Evolutionary conservation across 2,329 filamentous ascomycete genomes (phyloP).

Genomic region (Pseudogymnoascus sp.): DNA sequence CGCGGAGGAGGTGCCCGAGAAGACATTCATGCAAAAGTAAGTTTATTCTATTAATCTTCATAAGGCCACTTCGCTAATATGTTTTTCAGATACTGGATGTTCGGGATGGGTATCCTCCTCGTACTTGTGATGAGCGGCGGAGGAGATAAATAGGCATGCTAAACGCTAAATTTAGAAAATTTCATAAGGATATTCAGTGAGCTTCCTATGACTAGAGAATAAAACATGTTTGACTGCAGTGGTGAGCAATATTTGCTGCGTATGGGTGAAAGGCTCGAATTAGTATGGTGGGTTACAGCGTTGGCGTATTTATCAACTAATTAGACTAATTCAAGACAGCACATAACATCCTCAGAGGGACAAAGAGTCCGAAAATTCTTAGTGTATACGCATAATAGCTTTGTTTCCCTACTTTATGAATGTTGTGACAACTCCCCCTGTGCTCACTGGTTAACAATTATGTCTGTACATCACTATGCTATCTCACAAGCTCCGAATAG

Average conservation of each 20-base stretch:
- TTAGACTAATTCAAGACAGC: background rate
- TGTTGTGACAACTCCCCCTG: background rate
- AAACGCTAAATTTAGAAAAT: background rate
- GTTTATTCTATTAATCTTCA: constrained; percentile 21
- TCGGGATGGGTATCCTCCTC: constrained; percentile 5
- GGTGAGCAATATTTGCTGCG: background rate
- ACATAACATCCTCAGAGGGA: background rate
- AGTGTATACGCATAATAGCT: background rate
- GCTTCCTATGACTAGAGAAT: background rate
- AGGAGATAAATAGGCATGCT: background rate
- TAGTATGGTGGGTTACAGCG: background rate
- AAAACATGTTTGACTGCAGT: background rate
- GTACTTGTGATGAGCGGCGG: background rate
- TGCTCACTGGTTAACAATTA: background rate
- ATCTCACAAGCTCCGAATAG: constrained; percentile 1
- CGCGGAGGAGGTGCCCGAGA: constrained; percentile 47
- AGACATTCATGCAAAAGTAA: constrained; percentile 60
- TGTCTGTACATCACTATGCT: background rate
- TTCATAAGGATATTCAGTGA: background rate
- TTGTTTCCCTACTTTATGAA: background rate
- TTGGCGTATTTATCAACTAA: background rate
- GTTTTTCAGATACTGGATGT: constrained; percentile 6
- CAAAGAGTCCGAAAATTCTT: background rate
- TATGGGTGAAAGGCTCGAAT: background rate
- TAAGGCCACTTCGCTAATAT: background rate